These are phyloP conservation scores for Xylaria castorea DNA, from an alignment of 495 filamentous ascomycete genomes.

Conservation along the genomic window DNA sequence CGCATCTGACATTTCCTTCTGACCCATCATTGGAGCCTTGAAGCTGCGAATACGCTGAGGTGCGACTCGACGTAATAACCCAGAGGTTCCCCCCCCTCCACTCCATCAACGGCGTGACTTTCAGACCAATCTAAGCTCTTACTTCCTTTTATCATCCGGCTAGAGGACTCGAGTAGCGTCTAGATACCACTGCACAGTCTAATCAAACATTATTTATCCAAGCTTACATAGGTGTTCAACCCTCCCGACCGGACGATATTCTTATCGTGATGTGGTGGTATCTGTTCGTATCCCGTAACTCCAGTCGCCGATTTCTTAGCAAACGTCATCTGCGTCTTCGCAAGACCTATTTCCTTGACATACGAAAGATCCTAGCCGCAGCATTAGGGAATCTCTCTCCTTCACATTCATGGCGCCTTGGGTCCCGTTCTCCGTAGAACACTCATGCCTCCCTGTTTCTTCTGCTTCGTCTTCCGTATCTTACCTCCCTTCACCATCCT, in stretches of 20 bases:
- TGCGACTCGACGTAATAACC: neutral
- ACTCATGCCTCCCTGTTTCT: too few species aligned
- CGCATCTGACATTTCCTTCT: neutral
- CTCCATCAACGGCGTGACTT: neutral
- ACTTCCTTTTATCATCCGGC: neutral
- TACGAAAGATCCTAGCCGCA: neutral
- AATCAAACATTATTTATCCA: neutral
- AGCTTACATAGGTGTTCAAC: neutral
- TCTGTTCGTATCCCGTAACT: neutral
- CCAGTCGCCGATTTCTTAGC: neutral
- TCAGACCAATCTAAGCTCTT: neutral
- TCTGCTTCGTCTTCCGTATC: neutral
- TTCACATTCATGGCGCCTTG: neutral
- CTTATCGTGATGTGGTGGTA: conserved; percentile 6
- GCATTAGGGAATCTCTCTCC: neutral
- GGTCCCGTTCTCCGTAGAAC: neutral
- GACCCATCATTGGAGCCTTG: neutral
- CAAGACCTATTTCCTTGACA: neutral
- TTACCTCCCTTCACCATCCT: neutral
- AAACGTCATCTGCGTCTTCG: neutral
- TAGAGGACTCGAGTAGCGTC: too few species aligned
- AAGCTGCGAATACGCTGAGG: neutral
- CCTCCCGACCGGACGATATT: neutral
- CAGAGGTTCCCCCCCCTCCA: neutral
- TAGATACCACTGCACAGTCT: neutral